A percentile compares a stretch with the other conserved stretches of the same genome.
Evolutionary conservation across 2,329 filamentous ascomycete species (phyloP).

Genomic region (Aspergillus arachidicola): DNA sequence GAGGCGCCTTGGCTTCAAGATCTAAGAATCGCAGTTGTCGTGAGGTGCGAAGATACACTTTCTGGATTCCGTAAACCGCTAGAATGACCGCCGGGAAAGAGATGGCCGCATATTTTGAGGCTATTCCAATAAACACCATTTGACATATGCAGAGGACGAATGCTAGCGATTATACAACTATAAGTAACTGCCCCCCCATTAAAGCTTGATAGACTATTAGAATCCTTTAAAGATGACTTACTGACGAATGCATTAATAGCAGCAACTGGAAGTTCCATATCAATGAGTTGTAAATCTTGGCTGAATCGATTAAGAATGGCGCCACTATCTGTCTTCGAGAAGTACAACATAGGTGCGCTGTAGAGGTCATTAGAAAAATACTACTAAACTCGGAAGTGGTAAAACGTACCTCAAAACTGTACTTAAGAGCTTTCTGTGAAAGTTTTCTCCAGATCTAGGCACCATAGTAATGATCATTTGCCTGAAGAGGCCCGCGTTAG

Average conservation of each 20-base stretch:
- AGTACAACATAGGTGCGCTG: slow-evolving; percentile 46
- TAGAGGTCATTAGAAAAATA: slow-evolving; percentile 21
- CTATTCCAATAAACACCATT: slow-evolving; percentile 52
- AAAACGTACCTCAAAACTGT: slow-evolving; percentile 49
- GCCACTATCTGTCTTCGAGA: slow-evolving; percentile 46
- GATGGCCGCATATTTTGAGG: slow-evolving; percentile 52
- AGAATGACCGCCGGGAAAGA: slow-evolving; percentile 54
- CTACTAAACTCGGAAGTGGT: slow-evolving; percentile 18
- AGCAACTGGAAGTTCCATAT: slow-evolving; percentile 46
- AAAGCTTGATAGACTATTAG: not conserved
- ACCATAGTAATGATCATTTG: slow-evolving; percentile 58
- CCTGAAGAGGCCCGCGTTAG: slow-evolving; percentile 25
- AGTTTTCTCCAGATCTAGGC: slow-evolving; percentile 53
- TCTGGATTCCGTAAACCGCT: slow-evolving; percentile 56
- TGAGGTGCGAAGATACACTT: slow-evolving; percentile 62
- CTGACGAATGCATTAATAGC: slow-evolving; percentile 44
- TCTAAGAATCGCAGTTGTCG: slow-evolving; percentile 63
- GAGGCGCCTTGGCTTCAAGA: slow-evolving; percentile 62
- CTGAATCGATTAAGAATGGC: slow-evolving; percentile 48
- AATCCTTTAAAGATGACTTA: slow-evolving; percentile 15
- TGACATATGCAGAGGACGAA: slow-evolving; percentile 46
- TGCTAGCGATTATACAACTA: slow-evolving; percentile 13
- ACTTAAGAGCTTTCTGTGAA: slow-evolving; percentile 52
- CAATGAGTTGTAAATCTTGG: slow-evolving; percentile 48
- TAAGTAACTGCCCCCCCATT: not conserved